Evolutionary conservation across 1,284 basidiomycete genomes (phyloP).

Genomic region (Stereum hirsutum): DNA sequence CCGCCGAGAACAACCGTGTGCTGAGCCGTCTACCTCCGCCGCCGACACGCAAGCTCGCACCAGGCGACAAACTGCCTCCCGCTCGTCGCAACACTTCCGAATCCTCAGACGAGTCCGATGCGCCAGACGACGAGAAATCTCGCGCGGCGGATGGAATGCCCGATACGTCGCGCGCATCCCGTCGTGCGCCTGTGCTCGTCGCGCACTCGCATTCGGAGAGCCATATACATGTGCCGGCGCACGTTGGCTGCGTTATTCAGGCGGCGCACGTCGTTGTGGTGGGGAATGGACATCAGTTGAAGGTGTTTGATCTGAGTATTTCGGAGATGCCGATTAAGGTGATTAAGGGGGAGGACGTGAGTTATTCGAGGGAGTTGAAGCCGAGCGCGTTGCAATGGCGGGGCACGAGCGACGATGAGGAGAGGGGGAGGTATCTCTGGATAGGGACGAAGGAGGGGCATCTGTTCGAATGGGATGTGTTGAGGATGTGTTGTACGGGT

Average conservation of each 20-base stretch:
- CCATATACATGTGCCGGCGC: conserved; percentile 48
- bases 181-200: conserved; percentile 54
- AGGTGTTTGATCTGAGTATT: conserved; percentile 49
- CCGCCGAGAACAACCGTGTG: conserved; percentile 32
- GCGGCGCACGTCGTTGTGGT: conserved; percentile 59
- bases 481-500: conserved; percentile 44
- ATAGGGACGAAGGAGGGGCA: conserved; percentile 85
- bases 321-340: conserved; percentile 38
- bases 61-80: conserved; percentile 61
- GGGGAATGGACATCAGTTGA: conserved; percentile 51
- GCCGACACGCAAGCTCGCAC: conserved; percentile 59
- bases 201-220: conserved; percentile 35
- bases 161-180: conserved; percentile 74
- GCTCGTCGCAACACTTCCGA: conserved; percentile 34
- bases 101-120: conserved; percentile 14
- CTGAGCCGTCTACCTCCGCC: conserved; percentile 47
- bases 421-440: conserved; percentile 58
- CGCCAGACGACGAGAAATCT: conserved; percentile 22
- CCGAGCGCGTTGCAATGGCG: conserved; percentile 74
- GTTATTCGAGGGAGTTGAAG: conserved; percentile 55
- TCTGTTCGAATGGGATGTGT: conserved; percentile 72
- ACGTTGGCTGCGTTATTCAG: conserved; percentile 45
- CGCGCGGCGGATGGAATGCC: conserved; percentile 57
- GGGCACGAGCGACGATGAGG: conserved; percentile 27
- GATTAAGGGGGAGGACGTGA: conserved; percentile 55